Conservation (phyloP, 176 grass and related monocot genomes). For the Hyparrhenia diplandra region DNA sequence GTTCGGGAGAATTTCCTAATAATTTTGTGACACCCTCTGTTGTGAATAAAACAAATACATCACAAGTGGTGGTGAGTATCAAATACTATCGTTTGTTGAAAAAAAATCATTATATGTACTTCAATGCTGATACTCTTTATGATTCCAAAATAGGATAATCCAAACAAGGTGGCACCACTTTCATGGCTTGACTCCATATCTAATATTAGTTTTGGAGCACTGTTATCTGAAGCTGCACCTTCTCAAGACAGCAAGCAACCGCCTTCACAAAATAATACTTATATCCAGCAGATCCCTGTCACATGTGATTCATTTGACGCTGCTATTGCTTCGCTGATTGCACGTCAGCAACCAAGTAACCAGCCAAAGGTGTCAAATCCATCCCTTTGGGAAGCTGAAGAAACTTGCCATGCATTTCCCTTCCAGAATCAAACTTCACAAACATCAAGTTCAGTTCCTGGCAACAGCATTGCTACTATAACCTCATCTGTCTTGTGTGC, state of each 20-base stretch:
- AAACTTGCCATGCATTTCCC: conserved; percentile 82
- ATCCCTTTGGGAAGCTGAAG: conserved; percentile 88
- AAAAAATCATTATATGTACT: not conserved
- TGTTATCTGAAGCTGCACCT: conserved; percentile 58
- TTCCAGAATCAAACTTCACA: conserved; percentile 42
- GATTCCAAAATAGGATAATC: conserved; percentile 44
- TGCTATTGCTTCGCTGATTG: conserved; percentile 78
- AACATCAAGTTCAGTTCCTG: conserved; percentile 17
- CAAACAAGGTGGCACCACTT: conserved; percentile 42
- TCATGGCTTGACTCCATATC: conserved; percentile 81
- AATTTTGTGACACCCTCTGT: conserved; percentile 31
- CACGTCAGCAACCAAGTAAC: conserved; percentile 43
- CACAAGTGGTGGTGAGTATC: conserved; percentile 35
- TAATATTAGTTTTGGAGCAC: conserved; percentile 86
- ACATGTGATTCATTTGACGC: conserved; percentile 95
- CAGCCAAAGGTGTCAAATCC: conserved; percentile 36
- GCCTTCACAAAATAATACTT: conserved; percentile 48
- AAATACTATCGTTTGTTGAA: conserved; percentile 7
- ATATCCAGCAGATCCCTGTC: conserved; percentile 49
- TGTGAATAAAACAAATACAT: conserved; percentile 20
- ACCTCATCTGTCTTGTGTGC: conserved; percentile 9
- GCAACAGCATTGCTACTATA: conserved; percentile 17
- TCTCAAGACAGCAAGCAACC: conserved; percentile 49
- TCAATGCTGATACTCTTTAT: conserved; percentile 24
- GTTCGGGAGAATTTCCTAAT: conserved; percentile 30